Conservation (phyloP, 768 basidiomycete genomes). For the Filobasidium floriforme region DNA sequence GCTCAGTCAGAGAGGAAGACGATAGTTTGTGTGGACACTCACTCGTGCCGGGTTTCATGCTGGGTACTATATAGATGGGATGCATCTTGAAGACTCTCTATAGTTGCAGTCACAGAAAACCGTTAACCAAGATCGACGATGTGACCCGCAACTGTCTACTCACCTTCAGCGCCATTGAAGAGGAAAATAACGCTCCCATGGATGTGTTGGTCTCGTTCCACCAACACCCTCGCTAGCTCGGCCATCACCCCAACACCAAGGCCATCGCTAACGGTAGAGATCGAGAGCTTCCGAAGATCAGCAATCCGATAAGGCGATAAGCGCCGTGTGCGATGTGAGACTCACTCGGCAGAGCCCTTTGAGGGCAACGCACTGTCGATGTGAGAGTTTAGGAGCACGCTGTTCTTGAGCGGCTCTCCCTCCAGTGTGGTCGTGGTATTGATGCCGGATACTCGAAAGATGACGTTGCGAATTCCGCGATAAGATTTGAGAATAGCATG, state of each 20-base stretch:
- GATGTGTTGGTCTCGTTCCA: conserved; percentile 62
- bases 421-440: conserved; percentile 51
- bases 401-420: conserved; percentile 63
- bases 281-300: not conserved
- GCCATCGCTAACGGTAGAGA: conserved; percentile 66
- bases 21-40: conserved; percentile 34
- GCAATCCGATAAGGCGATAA: not conserved
- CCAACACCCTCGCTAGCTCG: conserved; percentile 71
- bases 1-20: not conserved
- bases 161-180: conserved; percentile 79
- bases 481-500: conserved; percentile 74
- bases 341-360: conserved; percentile 51
- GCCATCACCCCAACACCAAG: conserved; percentile 85
- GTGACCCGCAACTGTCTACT: no score
- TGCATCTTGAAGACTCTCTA: conserved; percentile 84
- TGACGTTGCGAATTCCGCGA: conserved; percentile 75
- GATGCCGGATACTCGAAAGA: conserved; percentile 65
- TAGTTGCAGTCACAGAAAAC: not conserved
- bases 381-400: conserved; percentile 80
- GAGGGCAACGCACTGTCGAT: conserved; percentile 82
- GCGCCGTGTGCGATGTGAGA: not conserved
- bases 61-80: conserved; percentile 90
- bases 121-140: not conserved
- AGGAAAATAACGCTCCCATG: conserved; percentile 73
- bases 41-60: conserved; percentile 65